Conservation (phyloP, 257 asterid species). For the Solanum verrucosum region DNA sequence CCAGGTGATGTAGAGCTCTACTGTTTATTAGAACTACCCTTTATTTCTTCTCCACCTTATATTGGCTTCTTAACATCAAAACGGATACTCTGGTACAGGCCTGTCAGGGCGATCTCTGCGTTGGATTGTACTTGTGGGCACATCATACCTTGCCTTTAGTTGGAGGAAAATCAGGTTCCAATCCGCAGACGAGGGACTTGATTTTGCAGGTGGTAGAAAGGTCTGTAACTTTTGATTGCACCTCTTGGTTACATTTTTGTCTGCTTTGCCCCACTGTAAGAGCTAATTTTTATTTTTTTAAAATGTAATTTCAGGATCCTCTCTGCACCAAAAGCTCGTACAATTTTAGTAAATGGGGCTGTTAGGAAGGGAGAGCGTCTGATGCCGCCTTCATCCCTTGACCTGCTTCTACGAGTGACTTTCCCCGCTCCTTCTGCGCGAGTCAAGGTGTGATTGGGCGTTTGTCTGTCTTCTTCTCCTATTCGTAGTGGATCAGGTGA, state of each 20-base stretch:
- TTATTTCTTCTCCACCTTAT: neutral
- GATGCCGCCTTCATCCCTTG: slow-evolving; percentile 67
- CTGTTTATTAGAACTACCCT: neutral
- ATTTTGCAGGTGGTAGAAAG: slow-evolving; percentile 79
- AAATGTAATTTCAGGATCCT: slow-evolving; percentile 39
- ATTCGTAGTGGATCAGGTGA: neutral
- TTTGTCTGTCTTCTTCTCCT: neutral
- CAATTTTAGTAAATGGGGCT: slow-evolving; percentile 50
- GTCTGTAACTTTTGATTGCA: slow-evolving; percentile 15
- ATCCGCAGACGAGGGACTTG: slow-evolving; percentile 65
- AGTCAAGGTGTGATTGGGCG: slow-evolving; percentile 40
- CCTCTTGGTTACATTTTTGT: neutral
- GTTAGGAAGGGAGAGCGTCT: slow-evolving; percentile 75
- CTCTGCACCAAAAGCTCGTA: slow-evolving; percentile 65
- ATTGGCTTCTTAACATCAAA: slow-evolving; percentile 5
- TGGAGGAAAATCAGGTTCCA: slow-evolving; percentile 70
- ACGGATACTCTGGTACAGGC: slow-evolving; percentile 32
- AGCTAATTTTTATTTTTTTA: neutral
- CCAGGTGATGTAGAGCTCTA: slow-evolving; percentile 38
- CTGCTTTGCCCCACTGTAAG: neutral
- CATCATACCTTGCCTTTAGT: slow-evolving; percentile 59
- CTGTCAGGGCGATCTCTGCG: slow-evolving; percentile 65
- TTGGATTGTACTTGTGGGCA: slow-evolving; percentile 69
- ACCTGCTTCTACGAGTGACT: slow-evolving; percentile 44
- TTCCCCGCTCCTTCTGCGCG: slow-evolving; percentile 64